Percentiles rank a stretch among this genome's conserved stretches.
These are phyloP conservation scores for Solanum chiquidenum DNA, from an alignment of 257 asterid genomes.

Conservation along the genomic window DNA sequence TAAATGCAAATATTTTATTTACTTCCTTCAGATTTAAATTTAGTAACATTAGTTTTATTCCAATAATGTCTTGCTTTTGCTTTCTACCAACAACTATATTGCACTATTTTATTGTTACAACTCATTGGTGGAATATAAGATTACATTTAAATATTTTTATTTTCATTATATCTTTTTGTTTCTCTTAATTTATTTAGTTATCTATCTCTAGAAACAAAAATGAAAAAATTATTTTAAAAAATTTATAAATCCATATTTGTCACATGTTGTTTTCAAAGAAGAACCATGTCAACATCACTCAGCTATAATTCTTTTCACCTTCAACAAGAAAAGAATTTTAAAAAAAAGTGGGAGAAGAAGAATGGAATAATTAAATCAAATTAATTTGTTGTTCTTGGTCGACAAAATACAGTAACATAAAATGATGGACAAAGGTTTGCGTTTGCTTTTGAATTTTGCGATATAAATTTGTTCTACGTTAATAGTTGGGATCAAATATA, in stretches of 20 bases:
- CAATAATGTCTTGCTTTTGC: too few relatives aligned
- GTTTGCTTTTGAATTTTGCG: neutral
- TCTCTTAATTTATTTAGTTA: neutral
- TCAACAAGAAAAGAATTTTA: neutral
- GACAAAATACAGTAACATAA: neutral
- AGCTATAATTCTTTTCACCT: neutral
- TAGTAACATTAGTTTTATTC: neutral
- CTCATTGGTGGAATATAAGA: neutral
- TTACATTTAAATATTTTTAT: neutral
- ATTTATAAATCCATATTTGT: neutral
- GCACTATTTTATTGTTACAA: too few relatives aligned
- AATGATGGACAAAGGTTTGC: neutral
- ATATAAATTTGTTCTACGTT: neutral
- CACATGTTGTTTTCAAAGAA: neutral
- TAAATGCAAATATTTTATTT: too few relatives aligned
- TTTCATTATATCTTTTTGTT: too few relatives aligned
- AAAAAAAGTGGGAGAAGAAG: neutral
- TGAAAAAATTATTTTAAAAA: too few relatives aligned
- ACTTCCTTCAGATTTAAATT: accelerated
- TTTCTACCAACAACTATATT: too few relatives aligned
- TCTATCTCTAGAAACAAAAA: too few relatives aligned
- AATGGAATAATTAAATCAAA: neutral
- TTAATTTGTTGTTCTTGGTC: neutral
- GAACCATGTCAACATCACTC: neutral
- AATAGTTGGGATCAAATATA: neutral